Base-by-base conservation (phyloP, 2,329 filamentous ascomycete genomes). In the Thelonectria blattea region DNA sequence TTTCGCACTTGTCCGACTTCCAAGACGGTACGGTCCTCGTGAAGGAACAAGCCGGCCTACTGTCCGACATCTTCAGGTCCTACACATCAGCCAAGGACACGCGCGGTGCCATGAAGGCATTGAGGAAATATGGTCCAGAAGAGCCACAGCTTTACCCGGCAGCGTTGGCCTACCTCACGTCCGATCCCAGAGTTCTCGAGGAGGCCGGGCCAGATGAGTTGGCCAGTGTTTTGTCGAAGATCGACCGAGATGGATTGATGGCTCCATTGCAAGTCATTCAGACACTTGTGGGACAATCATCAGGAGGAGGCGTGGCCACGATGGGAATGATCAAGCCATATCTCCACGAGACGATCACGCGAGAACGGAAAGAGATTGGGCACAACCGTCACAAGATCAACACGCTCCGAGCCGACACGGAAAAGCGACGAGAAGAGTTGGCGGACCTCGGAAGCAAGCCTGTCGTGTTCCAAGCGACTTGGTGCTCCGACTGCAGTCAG, bases 271-370 rank as follows among this genome's bases (percentile, higher is more conserved):
- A 99, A 74, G 95, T 99, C 32, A 95, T 99, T 15, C 94, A 99
- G 76, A 95, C 93, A 0, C 85, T 99, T 0, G 80, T 98, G 3
- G 80, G 81, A n/a, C 80, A 84, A 75, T 81, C 73, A 58, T 78
- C 61, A 0, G 70, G 73, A 15, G 72, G 74, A 7, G 75, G 88
- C 6, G 92, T 97, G 3, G 94, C 96, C 1, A 98, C 93, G 0
- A 97, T 99, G 91, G 95, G 94, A 52, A 93, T 98, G 85, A 90
- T 99, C 63, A 98, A 97, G 77, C 88, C 89, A 6, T 99, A 99
- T 76, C 87, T 99, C 2, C 87, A 91, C 64, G 88, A 91, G 51
- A 97, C 93, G 9, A 96, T 99, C 64, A 89, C 92, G 67, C 88
- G 92, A 52, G 95, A 99, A 77, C 86, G 92, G 24, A 88, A 88